Evolutionary conservation across 148 eudicot species (phyloP), one percentile per base, ranked within the genome.

Genomic region (Talinum fruticosum): DNA sequence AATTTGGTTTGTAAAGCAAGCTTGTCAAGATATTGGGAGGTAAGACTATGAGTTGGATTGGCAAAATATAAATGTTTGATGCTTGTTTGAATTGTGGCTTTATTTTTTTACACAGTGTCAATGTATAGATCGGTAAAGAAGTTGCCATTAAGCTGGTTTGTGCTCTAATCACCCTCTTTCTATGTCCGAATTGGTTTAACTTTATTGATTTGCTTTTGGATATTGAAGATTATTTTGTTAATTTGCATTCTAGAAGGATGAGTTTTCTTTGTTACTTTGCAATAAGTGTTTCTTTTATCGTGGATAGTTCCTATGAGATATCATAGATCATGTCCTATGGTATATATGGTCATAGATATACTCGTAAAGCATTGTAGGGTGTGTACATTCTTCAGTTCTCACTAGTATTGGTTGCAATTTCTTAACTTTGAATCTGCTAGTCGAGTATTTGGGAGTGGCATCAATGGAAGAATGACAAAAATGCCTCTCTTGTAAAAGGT

Each of bases 101-200:
- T 51, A 30, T 38, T 72, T 51, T 37, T 66, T 28, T 69, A 24
- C 78, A 78, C 82, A 93, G 97, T 75, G 86, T 88, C 37, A 93
- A 89, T 86, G 87, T 90, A 36, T 96, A 91, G 82, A 87, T 87
- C 62, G 91, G 91, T 32, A 96, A 93, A 80, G 97, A 93, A 86
- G 96, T 93, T 78, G 97, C 93, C 23, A 86, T 91, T 66, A 93
- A 93, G 90, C 84, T 93, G 92, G 97, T 93, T 84, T 83, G 97
- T 85, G 29, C 66, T 32, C 78, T 68, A 53, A 45, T 80, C 77
- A 47, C 72, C 47, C 28, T 30, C 33, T 18, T 69, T 41, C 64
- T 34, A 23, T 71, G 54, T 18, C 4, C 45, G 14, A 41, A 45
- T 24, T 24, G 73, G 16, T 21, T 51, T 15, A 23, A 28, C 19